Percentiles rank a stretch among this genome's conserved stretches.
These are phyloP conservation scores for Crithidia expoeki DNA, from an alignment of 208 protist genomes.

Conservation along the genomic window DNA sequence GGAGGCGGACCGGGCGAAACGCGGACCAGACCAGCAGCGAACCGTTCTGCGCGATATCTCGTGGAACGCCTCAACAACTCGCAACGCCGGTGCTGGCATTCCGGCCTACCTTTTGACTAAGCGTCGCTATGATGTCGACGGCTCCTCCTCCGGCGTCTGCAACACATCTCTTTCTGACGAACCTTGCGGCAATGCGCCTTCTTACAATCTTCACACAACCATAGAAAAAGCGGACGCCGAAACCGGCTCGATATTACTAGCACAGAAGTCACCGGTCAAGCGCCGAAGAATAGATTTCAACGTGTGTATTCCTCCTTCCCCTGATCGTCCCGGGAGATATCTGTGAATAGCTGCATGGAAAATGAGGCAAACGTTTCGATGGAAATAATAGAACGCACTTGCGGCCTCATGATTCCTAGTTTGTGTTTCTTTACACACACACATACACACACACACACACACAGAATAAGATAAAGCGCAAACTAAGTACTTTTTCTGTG, in stretches of 20 bases:
- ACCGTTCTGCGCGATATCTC: slow-evolving; percentile 23
- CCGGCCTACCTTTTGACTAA: slow-evolving; percentile 52
- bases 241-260: slow-evolving; percentile 30
- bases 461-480: no score
- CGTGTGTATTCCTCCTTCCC: slow-evolving; percentile 38
- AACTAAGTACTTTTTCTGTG: no score
- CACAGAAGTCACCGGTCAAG: slow-evolving; percentile 48
- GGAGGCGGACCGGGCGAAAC: not conserved
- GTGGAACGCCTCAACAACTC: slow-evolving; percentile 22
- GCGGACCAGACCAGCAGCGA: not conserved
- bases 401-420: no score
- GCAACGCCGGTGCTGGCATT: slow-evolving; percentile 22
- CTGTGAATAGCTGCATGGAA: not conserved
- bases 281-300: slow-evolving; percentile 28
- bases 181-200: not conserved
- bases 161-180: not conserved
- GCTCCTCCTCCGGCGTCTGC: not conserved
- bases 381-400: slow-evolving; percentile 12
- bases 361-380: slow-evolving; percentile 17
- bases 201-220: slow-evolving; percentile 8
- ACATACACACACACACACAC: no score
- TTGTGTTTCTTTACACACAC: no score
- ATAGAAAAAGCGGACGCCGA: slow-evolving; percentile 8
- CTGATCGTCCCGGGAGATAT: slow-evolving; percentile 27
- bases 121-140: slow-evolving; percentile 12